Base-by-base conservation (phyloP, 2,329 filamentous ascomycete species). In the Scedosporium aurantiacum region DNA sequence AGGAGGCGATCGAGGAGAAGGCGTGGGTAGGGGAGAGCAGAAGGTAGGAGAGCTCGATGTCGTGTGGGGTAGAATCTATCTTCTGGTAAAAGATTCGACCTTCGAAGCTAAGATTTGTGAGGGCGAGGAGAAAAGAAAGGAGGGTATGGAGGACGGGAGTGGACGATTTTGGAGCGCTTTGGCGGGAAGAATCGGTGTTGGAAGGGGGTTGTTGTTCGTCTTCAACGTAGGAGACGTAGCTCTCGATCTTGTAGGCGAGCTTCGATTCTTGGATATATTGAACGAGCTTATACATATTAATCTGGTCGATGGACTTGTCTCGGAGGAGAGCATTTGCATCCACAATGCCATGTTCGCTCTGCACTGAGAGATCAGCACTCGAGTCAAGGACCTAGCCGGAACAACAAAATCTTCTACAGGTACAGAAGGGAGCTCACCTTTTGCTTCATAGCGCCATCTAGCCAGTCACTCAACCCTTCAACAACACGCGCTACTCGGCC, bases 231-330 rank as follows among this genome's bases (percentile, higher is more conserved):
- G 83, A 80, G 2, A 86, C 83, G 69, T 97, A 99, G 57, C 90
- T 89, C 73, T 99, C 93, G 10, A 97, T 89, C 72, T 99, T 99
- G 65, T 92, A 89, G 1, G 93, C 92, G 12, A 99, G 77, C 68
- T 96, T 97, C 64, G 92, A 97, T 65, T 94, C 88, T 68, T 93
- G 89, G 3, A 99, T 83, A 71, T 97, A 97, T 52, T 85, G 82
- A 37, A 92, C 86, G 14, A 99, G 79, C 70, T 94, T 93, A 74
- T 90, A 93, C 32, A 97, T 82, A 68, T 97, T 96, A 74, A 99
- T 92, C 69, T 97, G 93, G 69, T 99, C 94, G 25, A 94, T 88
- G 0, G 91, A 91, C 70, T 96, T 96, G 43, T 86, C 86, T 25
- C 86, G 82, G 65, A 97, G 85, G 1, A 99, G 78, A 5, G 86